Evolutionary conservation across 768 basidiomycete species (phyloP).

Genomic region (Mycena metata): DNA sequence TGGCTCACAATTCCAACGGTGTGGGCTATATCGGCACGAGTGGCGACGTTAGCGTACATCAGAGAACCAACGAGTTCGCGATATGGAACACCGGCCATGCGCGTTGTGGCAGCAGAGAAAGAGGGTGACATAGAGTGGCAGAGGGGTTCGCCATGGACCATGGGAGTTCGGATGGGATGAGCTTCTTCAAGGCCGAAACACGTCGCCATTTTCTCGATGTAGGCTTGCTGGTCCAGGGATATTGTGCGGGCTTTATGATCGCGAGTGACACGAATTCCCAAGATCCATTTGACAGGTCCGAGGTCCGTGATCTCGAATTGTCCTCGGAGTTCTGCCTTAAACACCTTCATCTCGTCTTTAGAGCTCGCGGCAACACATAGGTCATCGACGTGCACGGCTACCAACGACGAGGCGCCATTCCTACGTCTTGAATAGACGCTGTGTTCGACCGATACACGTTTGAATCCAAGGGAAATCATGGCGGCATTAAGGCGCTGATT

Average conservation of each 20-base stretch:
- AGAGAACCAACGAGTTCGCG: background rate
- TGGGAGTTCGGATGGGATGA: slow-evolving; percentile 1
- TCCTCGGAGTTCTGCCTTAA: slow-evolving; percentile 24
- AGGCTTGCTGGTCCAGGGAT: slow-evolving; percentile 3
- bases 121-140: slow-evolving; percentile 27
- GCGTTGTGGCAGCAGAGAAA: background rate
- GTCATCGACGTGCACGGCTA: slow-evolving; percentile 48
- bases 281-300: slow-evolving; percentile 40
- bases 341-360: background rate
- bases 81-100: background rate
- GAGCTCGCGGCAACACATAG: slow-evolving; percentile 33
- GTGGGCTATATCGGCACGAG: background rate
- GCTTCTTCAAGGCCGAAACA: slow-evolving; percentile 5
- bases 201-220: slow-evolving; percentile 6
- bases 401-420: background rate
- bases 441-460: slow-evolving; percentile 29
- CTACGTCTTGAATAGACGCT: slow-evolving; percentile 35
- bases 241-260: background rate
- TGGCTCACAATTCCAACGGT: too few species aligned
- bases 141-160: slow-evolving; percentile 33
- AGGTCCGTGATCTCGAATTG: slow-evolving; percentile 41
- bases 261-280: slow-evolving; percentile 42
- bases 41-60: background rate
- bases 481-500: slow-evolving; percentile 8
- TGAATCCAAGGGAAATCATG: slow-evolving; percentile 29